Evolutionary conservation across 2,329 filamentous ascomycete species (phyloP).

Genomic region (Trichoderma hamatum): DNA sequence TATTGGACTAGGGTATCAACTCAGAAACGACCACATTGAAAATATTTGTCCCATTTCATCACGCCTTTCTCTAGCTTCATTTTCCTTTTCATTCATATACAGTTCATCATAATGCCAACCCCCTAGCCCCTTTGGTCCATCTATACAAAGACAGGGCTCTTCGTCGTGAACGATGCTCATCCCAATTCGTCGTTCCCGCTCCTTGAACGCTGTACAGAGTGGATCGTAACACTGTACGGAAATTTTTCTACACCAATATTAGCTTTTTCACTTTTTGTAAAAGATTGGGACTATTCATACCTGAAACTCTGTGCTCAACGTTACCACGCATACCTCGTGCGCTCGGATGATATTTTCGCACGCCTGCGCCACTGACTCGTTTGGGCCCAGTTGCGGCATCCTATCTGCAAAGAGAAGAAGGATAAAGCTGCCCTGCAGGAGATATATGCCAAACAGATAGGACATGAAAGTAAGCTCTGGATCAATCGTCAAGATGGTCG

Average conservation of each 20-base stretch:
- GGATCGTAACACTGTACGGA: conserved; percentile 55
- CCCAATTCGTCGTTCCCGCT: conserved; percentile 43
- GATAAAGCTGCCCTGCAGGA: conserved; percentile 55
- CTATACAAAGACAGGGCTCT: conserved; percentile 57
- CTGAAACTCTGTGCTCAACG: conserved; percentile 54
- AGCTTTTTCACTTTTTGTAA: background rate
- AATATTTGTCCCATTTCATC: background rate
- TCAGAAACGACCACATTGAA: background rate
- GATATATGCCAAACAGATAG: conserved; percentile 56
- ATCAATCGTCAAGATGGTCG: conserved; percentile 51
- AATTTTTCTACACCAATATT: conserved; percentile 49
- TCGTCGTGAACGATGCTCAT: conserved; percentile 50
- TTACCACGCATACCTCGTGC: conserved; percentile 55
- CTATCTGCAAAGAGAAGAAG: conserved; percentile 53
- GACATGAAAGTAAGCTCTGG: conserved; percentile 56
- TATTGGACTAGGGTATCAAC: background rate
- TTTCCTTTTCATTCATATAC: background rate
- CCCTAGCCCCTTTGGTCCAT: conserved; percentile 49
- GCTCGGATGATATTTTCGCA: conserved; percentile 55
- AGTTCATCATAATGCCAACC: conserved; percentile 37
- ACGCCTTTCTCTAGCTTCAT: background rate
- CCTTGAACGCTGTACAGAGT: conserved; percentile 53
- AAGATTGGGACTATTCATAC: conserved; percentile 33
- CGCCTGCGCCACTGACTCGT: conserved; percentile 50
- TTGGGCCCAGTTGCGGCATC: conserved; percentile 51